Evolutionary conservation across 768 basidiomycete genomes (phyloP).

Genomic region (Lactarius tabidus): DNA sequence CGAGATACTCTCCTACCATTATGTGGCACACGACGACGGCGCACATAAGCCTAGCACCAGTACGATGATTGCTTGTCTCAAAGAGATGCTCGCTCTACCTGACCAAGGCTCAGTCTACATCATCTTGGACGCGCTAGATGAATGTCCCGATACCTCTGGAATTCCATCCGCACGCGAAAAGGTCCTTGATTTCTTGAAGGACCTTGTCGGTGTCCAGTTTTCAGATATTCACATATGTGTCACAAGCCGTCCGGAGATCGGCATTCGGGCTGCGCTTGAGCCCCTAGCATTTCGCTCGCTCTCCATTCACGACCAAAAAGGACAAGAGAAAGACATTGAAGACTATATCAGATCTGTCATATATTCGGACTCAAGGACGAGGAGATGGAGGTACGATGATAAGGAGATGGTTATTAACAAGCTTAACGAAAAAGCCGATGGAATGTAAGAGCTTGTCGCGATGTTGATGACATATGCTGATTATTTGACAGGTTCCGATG

Average conservation of each 20-base stretch:
- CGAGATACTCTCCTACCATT: not conserved
- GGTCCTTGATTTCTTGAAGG: not conserved
- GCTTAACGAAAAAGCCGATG: not conserved
- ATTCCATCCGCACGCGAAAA: not conserved
- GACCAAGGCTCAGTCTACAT: not conserved
- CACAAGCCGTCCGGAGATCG: not conserved
- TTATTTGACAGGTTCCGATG: not conserved
- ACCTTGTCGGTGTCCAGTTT: not conserved
- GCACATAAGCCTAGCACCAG: not conserved
- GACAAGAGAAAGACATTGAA: not conserved
- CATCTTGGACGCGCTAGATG: not conserved
- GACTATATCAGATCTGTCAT: not conserved
- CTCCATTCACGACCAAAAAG: not conserved
- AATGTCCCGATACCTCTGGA: not conserved
- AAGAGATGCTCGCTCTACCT: not conserved
- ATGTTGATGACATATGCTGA: not conserved
- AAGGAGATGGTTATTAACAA: not conserved
- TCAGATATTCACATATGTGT: not conserved
- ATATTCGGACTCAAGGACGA: not conserved
- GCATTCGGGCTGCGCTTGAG: not conserved
- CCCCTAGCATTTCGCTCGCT: not conserved
- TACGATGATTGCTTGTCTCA: not conserved
- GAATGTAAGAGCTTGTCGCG: not conserved
- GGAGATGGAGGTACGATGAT: not conserved
- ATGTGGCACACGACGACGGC: not conserved